Evolutionary conservation across 2,329 filamentous ascomycete genomes (phyloP).

Genomic region (Ophiostoma novo-ulmi): DNA sequence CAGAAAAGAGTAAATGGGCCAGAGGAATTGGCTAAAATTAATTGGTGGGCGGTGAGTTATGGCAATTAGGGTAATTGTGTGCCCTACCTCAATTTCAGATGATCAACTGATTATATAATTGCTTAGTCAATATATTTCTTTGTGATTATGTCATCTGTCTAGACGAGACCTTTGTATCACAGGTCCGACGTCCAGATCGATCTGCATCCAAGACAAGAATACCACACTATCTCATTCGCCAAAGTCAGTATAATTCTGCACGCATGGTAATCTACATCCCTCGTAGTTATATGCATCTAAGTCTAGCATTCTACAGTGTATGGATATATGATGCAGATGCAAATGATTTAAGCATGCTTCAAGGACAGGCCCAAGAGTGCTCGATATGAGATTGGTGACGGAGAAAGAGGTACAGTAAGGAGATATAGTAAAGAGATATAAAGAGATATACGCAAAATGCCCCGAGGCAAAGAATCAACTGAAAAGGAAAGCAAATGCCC

Average conservation of each 20-base stretch:
- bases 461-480: not conserved
- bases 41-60: constrained; percentile 39
- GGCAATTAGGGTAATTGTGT: constrained; percentile 43
- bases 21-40: constrained; percentile 24
- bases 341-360: not conserved
- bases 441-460: not conserved
- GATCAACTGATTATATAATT: not conserved
- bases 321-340: not conserved
- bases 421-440: not conserved
- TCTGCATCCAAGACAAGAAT: not conserved
- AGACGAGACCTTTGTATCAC: not conserved
- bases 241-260: not conserved
- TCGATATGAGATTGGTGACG: not conserved
- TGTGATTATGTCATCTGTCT: not conserved
- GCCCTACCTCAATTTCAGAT: not conserved
- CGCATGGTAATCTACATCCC: too few species aligned
- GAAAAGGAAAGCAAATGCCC: not conserved
- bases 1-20: constrained; percentile 6
- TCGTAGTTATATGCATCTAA: too few species aligned
- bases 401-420: not conserved
- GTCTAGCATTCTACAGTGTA: too few species aligned
- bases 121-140: not conserved
- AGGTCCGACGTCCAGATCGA: not conserved
- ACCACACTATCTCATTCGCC: not conserved
- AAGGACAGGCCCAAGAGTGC: not conserved